Conservation (phyloP, 148 eudicot species). For the Nepenthes gracilis region DNA sequence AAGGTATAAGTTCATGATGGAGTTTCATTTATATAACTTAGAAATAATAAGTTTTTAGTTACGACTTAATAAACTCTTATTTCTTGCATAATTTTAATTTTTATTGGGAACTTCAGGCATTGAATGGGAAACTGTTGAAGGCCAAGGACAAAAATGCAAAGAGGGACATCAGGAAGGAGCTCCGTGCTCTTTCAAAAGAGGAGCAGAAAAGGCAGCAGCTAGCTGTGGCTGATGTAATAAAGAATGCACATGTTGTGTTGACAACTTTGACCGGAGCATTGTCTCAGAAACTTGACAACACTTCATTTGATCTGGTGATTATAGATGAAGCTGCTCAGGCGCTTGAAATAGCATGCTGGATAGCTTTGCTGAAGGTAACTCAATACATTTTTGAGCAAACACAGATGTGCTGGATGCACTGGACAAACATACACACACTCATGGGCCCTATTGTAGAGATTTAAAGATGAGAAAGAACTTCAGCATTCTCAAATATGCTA, state of each 20-base stretch:
- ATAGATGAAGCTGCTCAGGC: conserved; percentile 99
- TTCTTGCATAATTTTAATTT: conserved; percentile 4
- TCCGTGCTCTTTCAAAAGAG: conserved; percentile 74
- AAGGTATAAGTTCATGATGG: conserved; percentile 32
- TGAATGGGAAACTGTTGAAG: conserved; percentile 82
- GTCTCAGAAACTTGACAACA: conserved; percentile 53
- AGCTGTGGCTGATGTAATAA: conserved; percentile 87
- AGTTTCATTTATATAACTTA: conserved; percentile 3
- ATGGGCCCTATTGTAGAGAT: too few species aligned
- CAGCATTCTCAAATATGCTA: too few species aligned
- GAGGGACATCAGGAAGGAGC: conserved; percentile 83
- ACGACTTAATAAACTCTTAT: not conserved
- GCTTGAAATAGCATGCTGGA: conserved; percentile 96
- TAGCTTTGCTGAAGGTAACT: conserved; percentile 79
- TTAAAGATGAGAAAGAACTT: too few species aligned
- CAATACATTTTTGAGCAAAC: not conserved
- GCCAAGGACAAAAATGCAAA: conserved; percentile 79
- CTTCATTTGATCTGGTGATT: conserved; percentile 74
- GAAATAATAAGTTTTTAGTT: not conserved
- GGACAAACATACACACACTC: not conserved
- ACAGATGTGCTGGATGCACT: not conserved
- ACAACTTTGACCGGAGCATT: conserved; percentile 91
- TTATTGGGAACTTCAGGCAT: conserved; percentile 33
- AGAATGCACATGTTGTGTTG: conserved; percentile 76
- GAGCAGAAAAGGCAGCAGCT: conserved; percentile 96